Conservation (phyloP, 1,284 basidiomycete genomes). For the Dichomitus squalens region DNA sequence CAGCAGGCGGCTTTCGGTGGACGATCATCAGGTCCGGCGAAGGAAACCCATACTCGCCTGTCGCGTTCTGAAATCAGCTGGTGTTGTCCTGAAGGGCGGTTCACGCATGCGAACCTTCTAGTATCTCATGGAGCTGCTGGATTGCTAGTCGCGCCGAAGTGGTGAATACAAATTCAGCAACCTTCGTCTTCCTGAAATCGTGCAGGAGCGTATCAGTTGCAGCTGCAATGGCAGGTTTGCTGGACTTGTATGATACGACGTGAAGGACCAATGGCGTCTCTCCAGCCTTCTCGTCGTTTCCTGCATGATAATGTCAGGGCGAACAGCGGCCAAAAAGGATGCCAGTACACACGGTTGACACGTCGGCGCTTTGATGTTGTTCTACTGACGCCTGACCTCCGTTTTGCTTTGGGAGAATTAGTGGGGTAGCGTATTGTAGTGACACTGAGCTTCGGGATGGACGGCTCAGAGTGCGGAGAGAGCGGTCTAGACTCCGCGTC, state of each 20-base stretch:
- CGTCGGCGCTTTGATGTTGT: conserved; percentile 29
- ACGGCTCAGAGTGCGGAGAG: conserved; percentile 46
- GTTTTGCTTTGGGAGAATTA: conserved; percentile 18
- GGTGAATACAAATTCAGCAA: background rate
- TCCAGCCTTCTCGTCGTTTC: conserved; percentile 7
- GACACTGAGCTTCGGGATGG: conserved; percentile 36
- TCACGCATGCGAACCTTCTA: conserved; percentile 55
- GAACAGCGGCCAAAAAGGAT: background rate
- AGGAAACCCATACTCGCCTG: conserved; percentile 50
- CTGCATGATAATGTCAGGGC: background rate
- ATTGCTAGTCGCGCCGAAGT: conserved; percentile 32
- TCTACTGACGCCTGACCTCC: conserved; percentile 21
- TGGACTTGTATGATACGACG: conserved; percentile 37
- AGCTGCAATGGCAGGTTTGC: conserved; percentile 40
- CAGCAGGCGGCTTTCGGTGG: conserved; percentile 51
- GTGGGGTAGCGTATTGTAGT: conserved; percentile 39
- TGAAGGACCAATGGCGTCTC: conserved; percentile 33
- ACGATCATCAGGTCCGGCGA: conserved; percentile 78
- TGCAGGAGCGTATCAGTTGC: conserved; percentile 29
- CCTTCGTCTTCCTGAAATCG: conserved; percentile 1
- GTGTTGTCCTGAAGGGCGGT: background rate
- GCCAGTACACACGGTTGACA: conserved; percentile 9
- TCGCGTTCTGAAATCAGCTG: background rate
- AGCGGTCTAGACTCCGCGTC: conserved; percentile 61
- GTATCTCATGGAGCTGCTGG: conserved; percentile 45